Percentiles rank a stretch among this genome's conserved stretches.
phyloP scores from a whole-genome alignment of 2,329 filamentous ascomycete genomes.

The Chaetomiaceae sp. region DNA sequence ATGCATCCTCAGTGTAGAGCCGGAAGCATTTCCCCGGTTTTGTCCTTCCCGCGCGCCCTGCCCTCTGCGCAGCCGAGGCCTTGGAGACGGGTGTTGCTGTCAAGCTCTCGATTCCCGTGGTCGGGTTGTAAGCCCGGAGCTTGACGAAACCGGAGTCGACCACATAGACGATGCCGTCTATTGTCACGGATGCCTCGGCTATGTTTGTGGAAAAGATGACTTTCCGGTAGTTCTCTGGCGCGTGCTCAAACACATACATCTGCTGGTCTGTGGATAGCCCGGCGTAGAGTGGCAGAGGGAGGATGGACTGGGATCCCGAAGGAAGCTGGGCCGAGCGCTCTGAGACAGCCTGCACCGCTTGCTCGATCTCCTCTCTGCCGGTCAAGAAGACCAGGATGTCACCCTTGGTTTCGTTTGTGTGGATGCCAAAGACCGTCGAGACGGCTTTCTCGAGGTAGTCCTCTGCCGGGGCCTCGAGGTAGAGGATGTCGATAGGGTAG shows the following conservation, averaged over 20 bases:
- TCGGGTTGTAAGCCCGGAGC: constrained; percentile 76
- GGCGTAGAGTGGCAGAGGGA: constrained; percentile 79
- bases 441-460: constrained; percentile 83
- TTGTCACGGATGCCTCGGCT: constrained; percentile 91
- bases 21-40: constrained; percentile 90
- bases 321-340: constrained; percentile 64
- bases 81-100: constrained; percentile 80
- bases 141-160: constrained; percentile 91
- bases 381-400: constrained; percentile 91
- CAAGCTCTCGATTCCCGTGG: constrained; percentile 80
- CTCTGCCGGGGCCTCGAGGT: constrained; percentile 70
- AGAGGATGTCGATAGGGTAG: constrained; percentile 83
- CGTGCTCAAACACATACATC: constrained; percentile 87
- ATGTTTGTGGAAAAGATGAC: constrained; percentile 95
- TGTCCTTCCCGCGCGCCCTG: constrained; percentile 84
- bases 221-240: constrained; percentile 78
- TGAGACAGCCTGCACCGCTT: constrained; percentile 69
- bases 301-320: constrained; percentile 53
- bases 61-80: constrained; percentile 86
- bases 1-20: constrained; percentile 77
- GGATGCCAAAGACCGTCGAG: constrained; percentile 81
- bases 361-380: constrained; percentile 88
- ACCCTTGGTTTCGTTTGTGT: constrained; percentile 71
- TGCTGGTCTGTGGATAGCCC: constrained; percentile 87
- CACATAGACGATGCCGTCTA: constrained; percentile 86